Base-by-base conservation (phyloP, 805 yeast genomes). In the Dipodascopsis tothii region DNA sequence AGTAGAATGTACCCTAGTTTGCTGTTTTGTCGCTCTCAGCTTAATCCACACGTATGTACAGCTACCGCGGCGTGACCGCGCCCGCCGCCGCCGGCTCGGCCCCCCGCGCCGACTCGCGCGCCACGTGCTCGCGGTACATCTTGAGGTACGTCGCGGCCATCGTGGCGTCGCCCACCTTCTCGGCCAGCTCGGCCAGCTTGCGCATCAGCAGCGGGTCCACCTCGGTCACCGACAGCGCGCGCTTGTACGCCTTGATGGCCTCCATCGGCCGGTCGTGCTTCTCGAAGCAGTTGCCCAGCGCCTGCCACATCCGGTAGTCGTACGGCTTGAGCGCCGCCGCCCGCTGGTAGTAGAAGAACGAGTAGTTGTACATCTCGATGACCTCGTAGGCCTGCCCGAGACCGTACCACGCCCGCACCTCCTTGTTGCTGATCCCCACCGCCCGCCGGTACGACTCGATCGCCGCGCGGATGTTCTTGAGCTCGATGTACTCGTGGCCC, bases 401-500 rank as follows among this genome's bases (percentile, higher is more conserved):
- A 1, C 98, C 98, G 62, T 90, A 92, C 99, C 98, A 92, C 0
- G 97, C 97, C 40, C 95, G 70, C 61, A 84, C 94, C 60, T 92
- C 98, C 58, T 83, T 81, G 36, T 79, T 74, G 58, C 84, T 85
- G 2, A 88, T 80, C 60, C 87, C 96, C 1, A 88, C 90, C 0
- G 97, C 99, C 35, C 95, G 68, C 53, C 97, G 68, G 60, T 92
- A 92, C 46, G 94, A 80, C 67, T 90, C 96, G 43, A 92, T 92
- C 1, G 98, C 98, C 1, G 97, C 97, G 63, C 92, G 95, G 1
- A 95, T 82, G 64, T 92, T 92, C 59, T 90, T 88, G 56, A 92
- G 71, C 61, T 92, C 99, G 14, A 92, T 94, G 66, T 85, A 92
- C 65, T 92, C 99, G 64, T 92, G 99, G 7, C 99, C 99, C 96